These are phyloP conservation scores for Sedum album DNA, from an alignment of 164 flowering plant genomes.

Conservation along the genomic window DNA sequence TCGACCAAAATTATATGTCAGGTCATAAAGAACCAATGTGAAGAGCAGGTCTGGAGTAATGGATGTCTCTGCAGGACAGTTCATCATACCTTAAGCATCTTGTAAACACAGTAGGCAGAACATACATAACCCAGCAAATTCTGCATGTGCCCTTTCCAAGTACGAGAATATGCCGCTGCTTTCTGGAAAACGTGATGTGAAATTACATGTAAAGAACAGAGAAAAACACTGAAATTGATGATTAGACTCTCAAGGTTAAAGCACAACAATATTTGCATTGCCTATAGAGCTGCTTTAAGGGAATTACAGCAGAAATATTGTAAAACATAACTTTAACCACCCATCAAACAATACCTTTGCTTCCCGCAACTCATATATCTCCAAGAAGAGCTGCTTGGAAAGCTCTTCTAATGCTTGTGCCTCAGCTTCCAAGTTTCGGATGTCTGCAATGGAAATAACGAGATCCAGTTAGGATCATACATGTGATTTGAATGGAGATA, in stretches of 20 bases:
- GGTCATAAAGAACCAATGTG: background rate
- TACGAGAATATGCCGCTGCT: slow-evolving; percentile 95
- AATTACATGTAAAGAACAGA: background rate
- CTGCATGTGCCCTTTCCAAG: slow-evolving; percentile 96
- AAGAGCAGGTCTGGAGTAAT: background rate
- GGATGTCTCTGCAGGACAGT: background rate
- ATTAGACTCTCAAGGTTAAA: background rate
- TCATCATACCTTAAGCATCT: slow-evolving; percentile 75
- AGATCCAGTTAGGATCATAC: background rate
- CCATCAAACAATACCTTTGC: slow-evolving; percentile 51
- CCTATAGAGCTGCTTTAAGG: background rate
- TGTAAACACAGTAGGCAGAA: slow-evolving; percentile 91
- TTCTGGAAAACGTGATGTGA: slow-evolving; percentile 40
- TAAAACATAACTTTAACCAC: background rate
- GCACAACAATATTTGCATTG: background rate
- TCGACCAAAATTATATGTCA: background rate
- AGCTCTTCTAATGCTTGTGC: slow-evolving; percentile 94
- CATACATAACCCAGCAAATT: slow-evolving; percentile 90
- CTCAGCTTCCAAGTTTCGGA: slow-evolving; percentile 82
- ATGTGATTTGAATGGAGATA: background rate
- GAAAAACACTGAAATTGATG: background rate
- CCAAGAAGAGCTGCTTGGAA: slow-evolving; percentile 87
- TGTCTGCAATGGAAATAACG: slow-evolving; percentile 35
- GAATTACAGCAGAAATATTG: background rate
- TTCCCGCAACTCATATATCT: slow-evolving; percentile 91